Evolutionary conservation across 139 green algal species (phyloP), one percentile per base, ranked within the genome.

Genomic region (Asterochloris sp.): DNA sequence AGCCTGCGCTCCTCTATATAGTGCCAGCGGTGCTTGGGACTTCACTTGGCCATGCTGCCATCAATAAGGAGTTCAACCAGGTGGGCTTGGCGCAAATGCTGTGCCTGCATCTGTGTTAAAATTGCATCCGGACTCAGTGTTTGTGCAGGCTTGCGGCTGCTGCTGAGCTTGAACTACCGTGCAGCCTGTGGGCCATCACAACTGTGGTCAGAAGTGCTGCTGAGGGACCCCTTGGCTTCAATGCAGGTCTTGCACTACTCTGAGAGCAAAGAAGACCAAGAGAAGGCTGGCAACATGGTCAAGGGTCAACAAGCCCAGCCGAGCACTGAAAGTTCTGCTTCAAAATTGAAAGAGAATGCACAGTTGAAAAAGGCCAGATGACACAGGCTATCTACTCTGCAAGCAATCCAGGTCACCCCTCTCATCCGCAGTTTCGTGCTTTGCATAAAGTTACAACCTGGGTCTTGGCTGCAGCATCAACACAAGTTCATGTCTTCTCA

Each of bases 1-100:
- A 99, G 86, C 96, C 96, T 0, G 96, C 96, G 0, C 89, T 99
- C 78, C 91, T 99, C 71, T 99, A 99, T 89, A 97, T 99, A 64
- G 97, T 99, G 61, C 97, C 97, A 0, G 90, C 89, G 0, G 89
- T 99, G n/a, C 87, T 99, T 60, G 91, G 88, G 11, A 87, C 87
- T 6, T 88, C 94, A 0, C 78, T 87, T 17, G 68, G 88, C 0
- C 92, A 97, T 81, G 93, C 93, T 54, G 27, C 28, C 60, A 54
- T 78, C 9, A 78, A 61, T 24, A 64, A 78, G 17, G 67, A 82
- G 6, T 85, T 85, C 19, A 62, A 74, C 6, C n/a, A 79, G 82
- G 82, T 78, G 17, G 62, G 61, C 0, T 24, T 67, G 47, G 29
- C 13, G 10, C 11, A 61, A 27, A 21, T 38, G 21, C 9, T 16